Base-by-base conservation (phyloP, 2,329 filamentous ascomycete genomes). In the Aciculosporium take region DNA sequence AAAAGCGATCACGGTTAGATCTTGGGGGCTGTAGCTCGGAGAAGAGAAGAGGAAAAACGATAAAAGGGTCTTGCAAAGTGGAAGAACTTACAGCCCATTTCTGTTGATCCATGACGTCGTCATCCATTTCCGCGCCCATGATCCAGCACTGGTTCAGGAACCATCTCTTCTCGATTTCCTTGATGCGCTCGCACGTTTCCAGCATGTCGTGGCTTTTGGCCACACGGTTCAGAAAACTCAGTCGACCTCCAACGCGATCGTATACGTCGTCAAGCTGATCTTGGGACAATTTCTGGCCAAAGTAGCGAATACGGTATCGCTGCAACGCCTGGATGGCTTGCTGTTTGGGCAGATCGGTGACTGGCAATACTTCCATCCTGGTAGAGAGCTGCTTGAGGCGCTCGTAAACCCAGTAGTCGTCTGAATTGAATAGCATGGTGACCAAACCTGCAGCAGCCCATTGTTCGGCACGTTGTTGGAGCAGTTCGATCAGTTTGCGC, bases 401-500 rank as follows among this genome's bases (percentile, higher is more conserved):
- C 60, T 98, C 91, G 54, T 95, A 96, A 0, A 98, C 84, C 91
- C 91, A 98, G 63, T 94, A 98, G 57, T 96, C 91, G 60, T 98
- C 91, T 41, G 80, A 88, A 62, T 95, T 96, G 65, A 98, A 87
- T 27, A 98, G 79, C 69, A 86, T 75, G 1, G 91, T 96, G 24
- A 93, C 84, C 7, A 98, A 72, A 49, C 86, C 89, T 17, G 84
- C 78, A 1, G 89, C 91, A 1, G 91, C 89, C 91, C 91, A 98
- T 59, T 91, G 84, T 61, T 98, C 91, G 1, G 91, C 89, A 25
- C 88, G 78, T 58, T 98, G 91, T 56, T 98, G 91, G 24, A 98
- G 78, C 38, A 98, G 75, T 60, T 98, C 91, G 32, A 98, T 77
- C 12, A 98, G 68, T 57, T 96, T 86, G 42, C 82, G 81, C n/a